phyloP scores from a whole-genome alignment of 2,329 filamentous ascomycete genomes.

The Periconia digitata region DNA sequence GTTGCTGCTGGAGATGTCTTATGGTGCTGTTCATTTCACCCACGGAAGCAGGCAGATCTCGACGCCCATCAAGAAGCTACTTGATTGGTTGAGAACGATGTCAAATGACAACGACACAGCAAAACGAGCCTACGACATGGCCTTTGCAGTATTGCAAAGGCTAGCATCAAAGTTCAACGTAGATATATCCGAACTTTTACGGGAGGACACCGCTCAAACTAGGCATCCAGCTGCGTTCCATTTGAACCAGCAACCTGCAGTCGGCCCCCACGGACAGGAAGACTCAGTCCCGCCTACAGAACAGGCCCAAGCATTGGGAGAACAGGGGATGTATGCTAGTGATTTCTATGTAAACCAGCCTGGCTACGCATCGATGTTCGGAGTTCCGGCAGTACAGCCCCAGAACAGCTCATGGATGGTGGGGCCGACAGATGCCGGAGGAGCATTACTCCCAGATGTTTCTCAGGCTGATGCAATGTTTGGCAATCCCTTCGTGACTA shows the following conservation, averaged over 20 bases:
- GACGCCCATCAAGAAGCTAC: slow-evolving; percentile 33
- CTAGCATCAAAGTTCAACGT: slow-evolving; percentile 1
- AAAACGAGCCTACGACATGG: slow-evolving; percentile 26
- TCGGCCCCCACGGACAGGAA: background rate
- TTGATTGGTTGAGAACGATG: slow-evolving; percentile 38
- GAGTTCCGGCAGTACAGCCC: background rate
- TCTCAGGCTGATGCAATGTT: background rate
- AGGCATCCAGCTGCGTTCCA: background rate
- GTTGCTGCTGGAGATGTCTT: slow-evolving; percentile 41
- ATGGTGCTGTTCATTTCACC: slow-evolving; percentile 28
- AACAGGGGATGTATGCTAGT: background rate
- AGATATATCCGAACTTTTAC: slow-evolving; percentile 4
- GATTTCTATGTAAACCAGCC: background rate
- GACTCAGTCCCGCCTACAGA: background rate
- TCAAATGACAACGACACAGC: slow-evolving; percentile 29
- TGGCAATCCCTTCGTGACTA: background rate
- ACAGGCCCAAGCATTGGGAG: background rate
- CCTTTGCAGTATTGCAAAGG: slow-evolving; percentile 2
- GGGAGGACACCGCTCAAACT: background rate
- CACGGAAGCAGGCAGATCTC: slow-evolving; percentile 26
- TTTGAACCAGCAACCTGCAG: background rate
- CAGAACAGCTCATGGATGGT: background rate
- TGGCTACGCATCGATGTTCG: background rate
- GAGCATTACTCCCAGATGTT: background rate
- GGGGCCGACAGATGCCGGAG: background rate